Evolutionary conservation across 352 stramenopile species (phyloP).

Genomic region (Phytophthora aleatoria): DNA sequence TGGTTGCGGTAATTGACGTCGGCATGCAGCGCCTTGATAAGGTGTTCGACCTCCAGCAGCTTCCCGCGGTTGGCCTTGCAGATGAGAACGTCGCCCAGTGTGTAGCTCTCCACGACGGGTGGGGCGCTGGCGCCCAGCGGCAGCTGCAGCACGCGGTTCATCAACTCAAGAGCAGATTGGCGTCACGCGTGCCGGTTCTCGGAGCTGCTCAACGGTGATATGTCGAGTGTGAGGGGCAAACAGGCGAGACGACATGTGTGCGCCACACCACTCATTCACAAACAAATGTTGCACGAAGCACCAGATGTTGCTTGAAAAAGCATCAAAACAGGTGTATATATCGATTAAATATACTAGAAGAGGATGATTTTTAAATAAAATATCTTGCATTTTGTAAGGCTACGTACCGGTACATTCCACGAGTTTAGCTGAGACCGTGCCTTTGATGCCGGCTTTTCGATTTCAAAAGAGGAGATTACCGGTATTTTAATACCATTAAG

Average conservation of each 20-base stretch:
- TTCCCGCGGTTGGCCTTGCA: conserved; percentile 88
- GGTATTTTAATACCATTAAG: no score
- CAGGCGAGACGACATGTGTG: conserved; percentile 27
- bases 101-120: conserved; percentile 74
- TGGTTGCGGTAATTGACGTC: conserved; percentile 90
- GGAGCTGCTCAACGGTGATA: conserved; percentile 23
- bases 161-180: conserved; percentile 16
- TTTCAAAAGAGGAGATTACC: no score
- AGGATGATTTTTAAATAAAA: no score
- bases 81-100: conserved; percentile 85
- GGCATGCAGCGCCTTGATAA: conserved; percentile 74
- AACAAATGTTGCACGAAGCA: background rate
- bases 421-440: no score
- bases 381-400: no score
- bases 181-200: conserved; percentile 22
- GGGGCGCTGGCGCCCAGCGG: conserved; percentile 52
- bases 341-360: no score
- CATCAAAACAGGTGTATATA: no score
- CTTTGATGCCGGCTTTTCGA: no score
- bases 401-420: no score
- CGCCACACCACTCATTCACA: conserved; percentile 7
- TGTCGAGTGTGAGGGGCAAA: conserved; percentile 7
- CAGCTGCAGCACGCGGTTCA: conserved; percentile 75
- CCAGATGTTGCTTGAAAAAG: no score
- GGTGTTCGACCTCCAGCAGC: conserved; percentile 75